A percentile compares a stretch with the other conserved stretches of the same genome.
Conservation (phyloP, 2,329 filamentous ascomycete genomes). For the Talaromyces marneffei region DNA sequence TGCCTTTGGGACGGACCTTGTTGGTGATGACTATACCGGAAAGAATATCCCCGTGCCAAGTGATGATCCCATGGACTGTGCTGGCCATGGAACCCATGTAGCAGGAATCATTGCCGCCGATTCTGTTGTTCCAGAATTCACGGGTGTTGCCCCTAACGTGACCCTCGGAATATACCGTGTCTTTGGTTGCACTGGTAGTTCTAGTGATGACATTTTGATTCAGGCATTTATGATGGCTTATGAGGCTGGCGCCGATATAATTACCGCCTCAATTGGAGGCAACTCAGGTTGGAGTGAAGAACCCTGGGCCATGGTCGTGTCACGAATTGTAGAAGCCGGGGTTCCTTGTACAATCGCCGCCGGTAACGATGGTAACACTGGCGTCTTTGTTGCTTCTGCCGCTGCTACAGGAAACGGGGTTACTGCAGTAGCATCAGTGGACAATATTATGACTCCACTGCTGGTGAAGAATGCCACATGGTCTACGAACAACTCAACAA, state of each 20-base stretch:
- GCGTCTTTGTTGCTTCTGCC: constrained; percentile 43
- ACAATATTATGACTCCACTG: constrained; percentile 30
- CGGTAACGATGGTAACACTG: constrained; percentile 46
- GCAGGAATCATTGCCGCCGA: constrained; percentile 59
- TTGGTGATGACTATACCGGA: constrained; percentile 46
- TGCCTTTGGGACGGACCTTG: constrained; percentile 52
- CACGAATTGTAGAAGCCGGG: constrained; percentile 13
- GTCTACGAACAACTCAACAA: constrained; percentile 22
- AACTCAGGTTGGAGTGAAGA: constrained; percentile 30
- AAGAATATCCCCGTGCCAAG: constrained; percentile 41
- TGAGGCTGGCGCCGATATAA: constrained; percentile 48
- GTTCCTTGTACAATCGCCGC: constrained; percentile 23
- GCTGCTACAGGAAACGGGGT: constrained; percentile 41
- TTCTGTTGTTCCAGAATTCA: constrained; percentile 49
- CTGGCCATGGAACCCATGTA: constrained; percentile 58
- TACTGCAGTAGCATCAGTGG: constrained; percentile 43
- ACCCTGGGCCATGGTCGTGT: constrained; percentile 14
- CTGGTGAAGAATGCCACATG: constrained; percentile 24
- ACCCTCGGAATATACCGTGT: constrained; percentile 54
- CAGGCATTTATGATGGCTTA: constrained; percentile 56
- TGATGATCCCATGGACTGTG: constrained; percentile 51
- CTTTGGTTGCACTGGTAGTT: constrained; percentile 50
- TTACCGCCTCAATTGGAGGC: constrained; percentile 32
- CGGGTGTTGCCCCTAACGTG: constrained; percentile 53
- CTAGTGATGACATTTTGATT: constrained; percentile 54